Base-by-base conservation (phyloP, 768 basidiomycete genomes). In the Lanmaoa rubissima region DNA sequence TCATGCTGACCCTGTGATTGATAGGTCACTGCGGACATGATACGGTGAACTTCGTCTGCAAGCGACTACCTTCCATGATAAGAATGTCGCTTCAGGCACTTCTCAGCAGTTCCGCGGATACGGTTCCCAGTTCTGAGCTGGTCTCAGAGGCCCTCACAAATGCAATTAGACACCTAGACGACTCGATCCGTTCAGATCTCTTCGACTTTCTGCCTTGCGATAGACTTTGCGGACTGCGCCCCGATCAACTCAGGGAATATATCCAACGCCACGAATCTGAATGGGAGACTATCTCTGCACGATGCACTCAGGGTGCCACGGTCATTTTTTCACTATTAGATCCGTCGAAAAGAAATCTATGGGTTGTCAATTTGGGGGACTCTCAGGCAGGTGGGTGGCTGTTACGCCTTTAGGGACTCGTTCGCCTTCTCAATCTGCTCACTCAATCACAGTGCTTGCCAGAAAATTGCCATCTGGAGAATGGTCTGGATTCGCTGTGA, bases 21-120 rank as follows among this genome's bases (percentile, higher is more conserved):
- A 34, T 55, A 82, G 80, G 80, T 49, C 80, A 82, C 53, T 76
- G 76, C 46, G 78, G 79, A 54, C 74, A 77, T 58, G 69, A 79
- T 39, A 79, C 78, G 5, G 81, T 80, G 26, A 74, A 80, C 59
- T 74, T 78, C 51, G 76, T 75, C 45, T 71, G 71, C 49, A 67
- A 67, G 57, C 68, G 65, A 32, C 73, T 82, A 8, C 78, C 81
- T 19, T 59, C 58, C n/a, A 69, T 75, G 62, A 65, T 82, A 48
- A 74, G 64, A 59, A 65, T 58, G 52, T 71, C 74, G 52, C 73
- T 82, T 51, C 74, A 73, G 40, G 63, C 69, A 38, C 69, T 69
- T 48, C 65, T 76, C 51, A 64, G 64, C 54, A 63, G 67, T 38
- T 53, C 60, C 39, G 59, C 61, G 39, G 57, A 52, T 50, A 49